Conservation (phyloP, 164 flowering plant genomes). For the Vitis rotundifolia region DNA sequence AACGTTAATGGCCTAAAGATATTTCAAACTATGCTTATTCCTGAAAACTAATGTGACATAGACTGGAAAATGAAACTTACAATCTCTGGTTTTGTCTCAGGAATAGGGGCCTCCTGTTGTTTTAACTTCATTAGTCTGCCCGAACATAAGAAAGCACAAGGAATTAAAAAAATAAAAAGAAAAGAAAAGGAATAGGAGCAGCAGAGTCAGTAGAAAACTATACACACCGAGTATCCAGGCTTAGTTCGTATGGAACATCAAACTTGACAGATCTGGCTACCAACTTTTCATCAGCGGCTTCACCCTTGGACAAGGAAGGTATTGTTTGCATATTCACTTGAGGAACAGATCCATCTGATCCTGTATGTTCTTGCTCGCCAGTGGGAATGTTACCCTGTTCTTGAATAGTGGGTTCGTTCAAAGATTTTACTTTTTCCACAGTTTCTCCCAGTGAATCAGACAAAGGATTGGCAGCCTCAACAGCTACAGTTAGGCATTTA, state of each 20-base stretch:
- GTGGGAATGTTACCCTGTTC: constrained; percentile 9
- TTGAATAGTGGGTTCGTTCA: constrained; percentile 13
- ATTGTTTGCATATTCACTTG: constrained; percentile 11
- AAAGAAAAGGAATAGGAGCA: background rate
- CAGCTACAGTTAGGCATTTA: constrained; percentile 5
- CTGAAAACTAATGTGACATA: background rate
- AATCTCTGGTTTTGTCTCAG: constrained; percentile 22
- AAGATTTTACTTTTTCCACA: constrained; percentile 13
- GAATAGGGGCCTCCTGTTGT: constrained; percentile 12
- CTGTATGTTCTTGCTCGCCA: constrained; percentile 9
- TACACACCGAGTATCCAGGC: constrained; percentile 13
- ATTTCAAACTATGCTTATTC: background rate
- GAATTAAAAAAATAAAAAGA: background rate
- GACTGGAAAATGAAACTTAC: constrained; percentile 28
- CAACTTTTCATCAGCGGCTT: constrained; percentile 6
- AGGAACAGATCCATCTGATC: constrained; percentile 13
- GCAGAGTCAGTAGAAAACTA: background rate
- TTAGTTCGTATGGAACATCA: constrained; percentile 14
- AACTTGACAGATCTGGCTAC: constrained; percentile 2
- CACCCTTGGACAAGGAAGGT: constrained; percentile 14
- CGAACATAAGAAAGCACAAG: background rate
- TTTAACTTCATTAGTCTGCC: constrained; percentile 23
- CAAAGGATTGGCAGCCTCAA: constrained; percentile 19
- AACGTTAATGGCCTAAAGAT: constrained; percentile 19
- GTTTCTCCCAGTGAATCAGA: constrained; percentile 19